phyloP scores from a whole-genome alignment of 331 rosid genomes.

The Cucumis variabilis region DNA sequence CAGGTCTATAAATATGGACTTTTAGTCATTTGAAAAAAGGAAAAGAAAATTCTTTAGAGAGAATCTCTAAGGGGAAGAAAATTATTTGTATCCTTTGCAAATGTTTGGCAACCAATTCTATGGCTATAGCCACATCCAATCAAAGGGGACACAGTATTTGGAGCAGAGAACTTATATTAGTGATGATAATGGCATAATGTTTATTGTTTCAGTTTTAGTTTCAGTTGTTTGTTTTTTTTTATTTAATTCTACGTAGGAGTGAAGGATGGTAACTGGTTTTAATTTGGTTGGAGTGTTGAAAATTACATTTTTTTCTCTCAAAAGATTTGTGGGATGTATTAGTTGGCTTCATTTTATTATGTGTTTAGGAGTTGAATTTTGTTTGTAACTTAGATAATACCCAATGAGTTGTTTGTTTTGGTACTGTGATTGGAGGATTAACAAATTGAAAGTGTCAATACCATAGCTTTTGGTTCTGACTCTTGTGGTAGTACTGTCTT shows the following conservation, averaged over 20 bases:
- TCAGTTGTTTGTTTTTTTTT: neutral
- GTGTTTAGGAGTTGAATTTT: neutral
- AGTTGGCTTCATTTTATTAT: neutral
- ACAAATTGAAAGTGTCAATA: neutral
- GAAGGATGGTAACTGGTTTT: neutral
- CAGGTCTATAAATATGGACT: no score
- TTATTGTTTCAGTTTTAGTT: neutral
- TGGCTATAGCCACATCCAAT: slow-evolving; percentile 82
- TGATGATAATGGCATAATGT: slow-evolving; percentile 46
- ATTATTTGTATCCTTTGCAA: slow-evolving; percentile 79
- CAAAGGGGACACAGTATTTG: slow-evolving; percentile 62
- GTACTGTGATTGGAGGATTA: neutral
- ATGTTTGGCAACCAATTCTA: slow-evolving; percentile 68
- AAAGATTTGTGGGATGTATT: neutral
- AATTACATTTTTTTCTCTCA: neutral
- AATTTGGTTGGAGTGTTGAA: neutral
- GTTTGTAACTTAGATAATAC: neutral
- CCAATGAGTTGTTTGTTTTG: neutral
- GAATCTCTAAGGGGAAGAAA: no score
- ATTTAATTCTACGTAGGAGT: neutral
- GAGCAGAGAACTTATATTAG: slow-evolving; percentile 78
- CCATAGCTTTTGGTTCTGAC: no score
- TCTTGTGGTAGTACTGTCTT: no score
- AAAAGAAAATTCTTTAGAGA: no score
- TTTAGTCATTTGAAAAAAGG: no score